phyloP scores from a whole-genome alignment of 257 asterid species.

The Sherardia arvensis region DNA sequence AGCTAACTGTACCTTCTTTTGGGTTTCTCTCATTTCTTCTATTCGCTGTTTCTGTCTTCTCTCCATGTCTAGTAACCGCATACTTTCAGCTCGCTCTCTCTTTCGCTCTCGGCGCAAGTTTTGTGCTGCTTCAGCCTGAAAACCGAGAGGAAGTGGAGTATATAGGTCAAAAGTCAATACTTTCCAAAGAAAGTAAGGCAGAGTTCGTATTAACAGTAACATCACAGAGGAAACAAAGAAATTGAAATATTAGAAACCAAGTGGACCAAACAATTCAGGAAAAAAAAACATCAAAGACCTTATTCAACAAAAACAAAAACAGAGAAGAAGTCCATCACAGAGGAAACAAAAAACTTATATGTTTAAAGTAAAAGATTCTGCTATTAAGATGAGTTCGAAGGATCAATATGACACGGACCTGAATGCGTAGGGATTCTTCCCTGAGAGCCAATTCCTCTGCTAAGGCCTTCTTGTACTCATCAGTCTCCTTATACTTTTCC shows the following conservation, averaged over 20 bases:
- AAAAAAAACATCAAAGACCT: too few species aligned
- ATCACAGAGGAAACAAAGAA: background rate
- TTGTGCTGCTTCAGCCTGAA: constrained; percentile 89
- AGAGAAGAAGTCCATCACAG: background rate
- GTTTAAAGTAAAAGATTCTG: background rate
- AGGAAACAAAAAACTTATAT: background rate
- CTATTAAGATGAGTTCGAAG: background rate
- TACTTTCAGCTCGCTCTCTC: constrained; percentile 65
- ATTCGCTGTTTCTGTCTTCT: constrained; percentile 82
- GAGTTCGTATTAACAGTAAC: background rate
- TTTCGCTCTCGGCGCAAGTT: constrained; percentile 37
- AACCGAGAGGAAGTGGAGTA: background rate
- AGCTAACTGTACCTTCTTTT: constrained; percentile 58
- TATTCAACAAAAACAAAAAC: background rate
- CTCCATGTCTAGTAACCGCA: constrained; percentile 84
- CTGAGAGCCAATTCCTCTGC: constrained; percentile 85
- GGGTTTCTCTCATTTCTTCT: constrained; percentile 70
- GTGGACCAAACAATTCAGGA: too few species aligned
- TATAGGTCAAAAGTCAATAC: background rate
- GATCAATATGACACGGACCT: constrained; percentile 37
- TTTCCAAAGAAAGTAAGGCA: background rate
- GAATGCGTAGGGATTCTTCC: constrained; percentile 45
- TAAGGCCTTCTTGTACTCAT: constrained; percentile 60
- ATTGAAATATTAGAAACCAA: too few species aligned
- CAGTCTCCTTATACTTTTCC: constrained; percentile 83